These are phyloP conservation scores for Nakazawaea anatomiae DNA, from an alignment of 805 yeast species.

Conservation along the genomic window DNA sequence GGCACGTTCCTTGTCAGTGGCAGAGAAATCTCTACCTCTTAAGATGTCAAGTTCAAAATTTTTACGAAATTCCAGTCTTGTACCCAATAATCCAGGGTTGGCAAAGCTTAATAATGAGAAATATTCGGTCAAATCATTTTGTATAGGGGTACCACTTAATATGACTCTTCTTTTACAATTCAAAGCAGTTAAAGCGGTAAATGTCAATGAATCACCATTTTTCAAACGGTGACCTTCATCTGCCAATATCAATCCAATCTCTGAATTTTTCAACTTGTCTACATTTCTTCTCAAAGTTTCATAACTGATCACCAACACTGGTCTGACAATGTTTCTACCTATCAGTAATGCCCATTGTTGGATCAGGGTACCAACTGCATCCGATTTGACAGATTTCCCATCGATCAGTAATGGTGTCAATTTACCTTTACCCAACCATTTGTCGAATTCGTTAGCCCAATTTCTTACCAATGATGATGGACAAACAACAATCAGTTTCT, in stretches of 20 bases:
- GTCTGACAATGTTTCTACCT: constrained; percentile 86
- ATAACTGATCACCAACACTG: constrained; percentile 89
- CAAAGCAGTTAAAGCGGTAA: constrained; percentile 78
- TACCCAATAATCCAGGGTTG: constrained; percentile 88
- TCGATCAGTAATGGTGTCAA: constrained; percentile 86
- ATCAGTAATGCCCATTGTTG: constrained; percentile 81
- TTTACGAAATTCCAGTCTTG: constrained; percentile 76
- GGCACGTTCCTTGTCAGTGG: constrained; percentile 70
- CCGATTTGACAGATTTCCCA: constrained; percentile 74
- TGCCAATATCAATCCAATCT: constrained; percentile 80
- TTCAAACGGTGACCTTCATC: constrained; percentile 83
- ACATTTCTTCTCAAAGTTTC: constrained; percentile 89
- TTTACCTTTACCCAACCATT: constrained; percentile 94
- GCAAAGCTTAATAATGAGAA: constrained; percentile 88
- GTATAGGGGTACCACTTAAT: constrained; percentile 94
- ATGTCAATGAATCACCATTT: constrained; percentile 89
- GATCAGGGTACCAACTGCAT: constrained; percentile 63
- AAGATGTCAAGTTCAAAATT: constrained; percentile 79
- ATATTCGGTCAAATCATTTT: constrained; percentile 90
- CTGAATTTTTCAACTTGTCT: constrained; percentile 64
- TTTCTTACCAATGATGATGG: constrained; percentile 91
- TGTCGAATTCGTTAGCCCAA: constrained; percentile 94
- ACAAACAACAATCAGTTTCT: constrained; percentile 88
- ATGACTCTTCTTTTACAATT: constrained; percentile 86
- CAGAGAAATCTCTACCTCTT: constrained; percentile 83